phyloP scores from a whole-genome alignment of 495 filamentous ascomycete species.

The Parachaetomium inaequale region DNA sequence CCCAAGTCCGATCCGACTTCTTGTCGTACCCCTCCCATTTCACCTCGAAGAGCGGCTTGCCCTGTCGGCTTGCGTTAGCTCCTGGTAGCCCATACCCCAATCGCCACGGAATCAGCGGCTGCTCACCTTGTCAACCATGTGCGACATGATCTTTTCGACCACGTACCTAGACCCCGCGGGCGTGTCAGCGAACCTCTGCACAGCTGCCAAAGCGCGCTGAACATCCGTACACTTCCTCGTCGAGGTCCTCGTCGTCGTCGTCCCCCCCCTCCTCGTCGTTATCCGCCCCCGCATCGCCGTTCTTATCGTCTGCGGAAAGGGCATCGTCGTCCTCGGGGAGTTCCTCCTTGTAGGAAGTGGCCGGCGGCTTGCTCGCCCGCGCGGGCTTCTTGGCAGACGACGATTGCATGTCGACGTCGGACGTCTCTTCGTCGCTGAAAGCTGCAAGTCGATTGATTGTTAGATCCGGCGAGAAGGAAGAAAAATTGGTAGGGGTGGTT shows the following conservation, averaged over 20 bases:
- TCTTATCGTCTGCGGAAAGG: conserved; percentile 26
- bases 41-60: conserved; percentile 47
- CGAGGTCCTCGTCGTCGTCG: conserved; percentile 38
- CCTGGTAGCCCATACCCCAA: not conserved
- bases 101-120: not conserved
- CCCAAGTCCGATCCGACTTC: conserved; percentile 57
- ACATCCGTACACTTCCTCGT: conserved; percentile 41
- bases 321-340: conserved; percentile 34
- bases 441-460: not conserved
- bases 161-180: conserved; percentile 46
- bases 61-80: conserved; percentile 27
- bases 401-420: conserved; percentile 12
- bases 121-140: conserved; percentile 39
- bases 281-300: conserved; percentile 37
- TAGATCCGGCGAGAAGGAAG: no score
- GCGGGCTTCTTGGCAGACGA: conserved; percentile 19
- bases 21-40: conserved; percentile 64
- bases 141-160: conserved; percentile 55
- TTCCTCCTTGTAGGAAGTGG: conserved; percentile 10
- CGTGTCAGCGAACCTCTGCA: conserved; percentile 10
- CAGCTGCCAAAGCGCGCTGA: not conserved
- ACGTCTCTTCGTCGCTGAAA: conserved; percentile 12
- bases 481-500: not conserved
- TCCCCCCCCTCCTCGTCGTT: conserved; percentile 40
- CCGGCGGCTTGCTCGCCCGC: conserved; percentile 29